A percentile compares a stretch with the other conserved stretches of the same genome.
Evolutionary conservation across 2,329 filamentous ascomycete species (phyloP).

Genomic region (Calycina marina): DNA sequence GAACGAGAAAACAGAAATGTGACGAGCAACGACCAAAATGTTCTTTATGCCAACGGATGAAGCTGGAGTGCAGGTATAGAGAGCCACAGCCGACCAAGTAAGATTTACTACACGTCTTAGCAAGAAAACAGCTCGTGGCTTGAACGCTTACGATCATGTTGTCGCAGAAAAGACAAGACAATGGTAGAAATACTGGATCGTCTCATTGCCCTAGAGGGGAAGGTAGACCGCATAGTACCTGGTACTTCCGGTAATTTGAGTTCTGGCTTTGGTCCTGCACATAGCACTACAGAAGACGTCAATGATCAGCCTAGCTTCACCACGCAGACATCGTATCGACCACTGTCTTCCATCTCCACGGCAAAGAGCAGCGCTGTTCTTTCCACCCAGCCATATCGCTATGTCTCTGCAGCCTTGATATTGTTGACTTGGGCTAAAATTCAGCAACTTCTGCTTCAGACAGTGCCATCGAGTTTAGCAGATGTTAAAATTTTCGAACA

Average conservation of each 20-base stretch:
- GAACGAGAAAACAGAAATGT: conserved; percentile 47
- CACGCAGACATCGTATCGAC: conserved; percentile 5
- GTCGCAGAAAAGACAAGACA: conserved; percentile 43
- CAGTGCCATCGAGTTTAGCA: conserved; percentile 20
- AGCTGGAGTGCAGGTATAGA: conserved; percentile 43
- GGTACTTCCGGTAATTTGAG: conserved; percentile 2
- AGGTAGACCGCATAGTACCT: conserved; percentile 33
- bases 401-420: conserved; percentile 31
- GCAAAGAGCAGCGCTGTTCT: conserved; percentile 9
- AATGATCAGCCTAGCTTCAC: conserved; percentile 14
- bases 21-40: conserved; percentile 49
- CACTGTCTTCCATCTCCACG: conserved; percentile 5
- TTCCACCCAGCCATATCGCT: conserved; percentile 12
- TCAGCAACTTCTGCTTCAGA: conserved; percentile 26
- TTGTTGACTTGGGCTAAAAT: conserved; percentile 35
- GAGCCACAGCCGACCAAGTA: conserved; percentile 49
- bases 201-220: conserved; percentile 37
- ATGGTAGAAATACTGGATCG: conserved; percentile 44
- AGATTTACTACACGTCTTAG: conserved; percentile 25
- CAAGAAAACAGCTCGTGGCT: conserved; percentile 47
- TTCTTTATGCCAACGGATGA: conserved; percentile 40
- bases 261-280: conserved; percentile 12
- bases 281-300: conserved; percentile 9
- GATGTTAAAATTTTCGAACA: conserved; percentile 24
- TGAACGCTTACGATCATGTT: conserved; percentile 27